Conservation (phyloP, 495 filamentous ascomycete genomes). For the Podospora comata region DNA sequence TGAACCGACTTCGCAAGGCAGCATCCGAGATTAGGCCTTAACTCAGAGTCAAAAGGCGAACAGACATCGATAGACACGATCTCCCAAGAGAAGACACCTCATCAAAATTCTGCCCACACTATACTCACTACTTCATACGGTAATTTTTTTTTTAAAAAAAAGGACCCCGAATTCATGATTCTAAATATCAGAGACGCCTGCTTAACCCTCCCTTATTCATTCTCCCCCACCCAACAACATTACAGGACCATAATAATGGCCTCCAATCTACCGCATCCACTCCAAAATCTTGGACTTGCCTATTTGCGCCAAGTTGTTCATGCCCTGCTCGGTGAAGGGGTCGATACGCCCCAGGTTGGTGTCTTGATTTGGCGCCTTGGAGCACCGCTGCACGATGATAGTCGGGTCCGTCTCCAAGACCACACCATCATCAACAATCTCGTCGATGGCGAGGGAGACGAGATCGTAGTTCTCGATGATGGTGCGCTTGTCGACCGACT, state of each 20-base stretch:
- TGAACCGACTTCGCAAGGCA: constrained; percentile 93
- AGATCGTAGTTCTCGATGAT: constrained; percentile 97
- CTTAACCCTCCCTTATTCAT: not conserved
- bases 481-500: constrained; percentile 93
- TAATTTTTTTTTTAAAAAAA: constrained; percentile 4
- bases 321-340: constrained; percentile 82
- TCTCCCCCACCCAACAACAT: constrained; percentile 1
- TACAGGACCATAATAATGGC: constrained; percentile 32
- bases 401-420: constrained; percentile 96
- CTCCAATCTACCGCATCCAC: constrained; percentile 71
- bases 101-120: constrained; percentile 5
- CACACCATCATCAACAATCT: constrained; percentile 94
- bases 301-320: constrained; percentile 93
- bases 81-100: constrained; percentile 21
- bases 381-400: constrained; percentile 84
- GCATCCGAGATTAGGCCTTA: constrained; percentile 57
- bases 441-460: constrained; percentile 87
- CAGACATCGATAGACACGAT: constrained; percentile 17
- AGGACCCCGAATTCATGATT: constrained; percentile 1
- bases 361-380: constrained; percentile 87
- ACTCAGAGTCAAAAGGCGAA: constrained; percentile 8
- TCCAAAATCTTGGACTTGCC: constrained; percentile 90
- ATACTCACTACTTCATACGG: constrained; percentile 2
- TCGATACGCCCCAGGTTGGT: constrained; percentile 90
- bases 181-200: constrained; percentile 5